Evolutionary conservation across 805 yeast species (phyloP).

Genomic region (Scheffersomyces stipitis): DNA sequence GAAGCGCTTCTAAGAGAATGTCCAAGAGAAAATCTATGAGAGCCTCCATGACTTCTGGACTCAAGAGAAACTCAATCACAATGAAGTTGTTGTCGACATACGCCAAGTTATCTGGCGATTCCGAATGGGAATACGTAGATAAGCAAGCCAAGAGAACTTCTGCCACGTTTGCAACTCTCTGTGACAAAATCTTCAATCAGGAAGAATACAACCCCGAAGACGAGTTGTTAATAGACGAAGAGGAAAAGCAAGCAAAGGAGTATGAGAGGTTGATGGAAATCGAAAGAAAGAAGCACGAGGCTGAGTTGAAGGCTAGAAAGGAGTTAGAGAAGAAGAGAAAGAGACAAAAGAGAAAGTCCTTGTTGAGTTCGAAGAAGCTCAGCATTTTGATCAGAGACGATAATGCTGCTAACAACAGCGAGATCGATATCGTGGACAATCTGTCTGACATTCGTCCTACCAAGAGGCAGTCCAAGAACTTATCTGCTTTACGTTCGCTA

Average conservation of each 20-base stretch:
- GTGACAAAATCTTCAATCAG: conserved; percentile 75
- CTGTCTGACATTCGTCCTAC: conserved; percentile 34
- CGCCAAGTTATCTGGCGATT: conserved; percentile 64
- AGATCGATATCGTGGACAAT: conserved; percentile 24
- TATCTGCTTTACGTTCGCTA: conserved; percentile 29
- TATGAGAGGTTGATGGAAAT: conserved; percentile 49
- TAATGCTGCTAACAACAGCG: conserved; percentile 10
- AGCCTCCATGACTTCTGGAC: conserved; percentile 43
- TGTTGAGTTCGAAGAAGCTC: conserved; percentile 37
- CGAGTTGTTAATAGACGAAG: conserved; percentile 41
- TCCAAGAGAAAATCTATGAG: conserved; percentile 37
- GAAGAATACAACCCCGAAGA: conserved; percentile 55
- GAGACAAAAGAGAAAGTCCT: conserved; percentile 41
- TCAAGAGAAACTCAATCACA: conserved; percentile 69
- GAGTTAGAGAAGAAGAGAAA: conserved; percentile 47
- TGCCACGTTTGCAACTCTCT: conserved; percentile 72
- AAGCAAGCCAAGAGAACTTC: conserved; percentile 74
- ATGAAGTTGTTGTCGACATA: conserved; percentile 69
- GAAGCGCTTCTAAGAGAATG: conserved; percentile 26
- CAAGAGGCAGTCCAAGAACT: conserved; percentile 33
- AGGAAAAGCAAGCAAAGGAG: conserved; percentile 42
- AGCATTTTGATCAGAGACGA: conserved; percentile 39
- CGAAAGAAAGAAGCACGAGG: conserved; percentile 51
- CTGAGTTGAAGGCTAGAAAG: conserved; percentile 47
- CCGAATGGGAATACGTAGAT: conserved; percentile 69